Percentiles rank a stretch among this genome's conserved stretches.
phyloP scores from a whole-genome alignment of 176 grass and related monocot species.

The Puya raimondii region DNA sequence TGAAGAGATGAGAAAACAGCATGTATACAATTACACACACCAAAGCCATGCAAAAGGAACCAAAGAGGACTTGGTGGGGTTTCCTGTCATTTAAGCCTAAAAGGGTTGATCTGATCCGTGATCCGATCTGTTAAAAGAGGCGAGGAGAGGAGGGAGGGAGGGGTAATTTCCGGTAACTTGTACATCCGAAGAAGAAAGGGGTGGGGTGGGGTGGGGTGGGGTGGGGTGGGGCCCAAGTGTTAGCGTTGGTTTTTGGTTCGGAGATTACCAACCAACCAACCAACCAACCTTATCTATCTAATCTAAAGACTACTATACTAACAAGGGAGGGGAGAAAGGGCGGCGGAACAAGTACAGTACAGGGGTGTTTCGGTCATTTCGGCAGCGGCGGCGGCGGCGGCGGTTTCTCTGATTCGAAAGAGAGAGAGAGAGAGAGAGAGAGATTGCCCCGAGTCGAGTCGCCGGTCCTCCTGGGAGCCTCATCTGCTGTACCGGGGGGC shows the following conservation, averaged over 20 bases:
- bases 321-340: too few relatives aligned
- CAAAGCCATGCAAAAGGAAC: neutral
- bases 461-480: too few relatives aligned
- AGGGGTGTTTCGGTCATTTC: constrained; percentile 37
- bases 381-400: constrained; percentile 6
- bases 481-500: neutral
- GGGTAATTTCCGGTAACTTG: neutral
- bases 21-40: constrained; percentile 68
- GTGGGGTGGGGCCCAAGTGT: too few relatives aligned
- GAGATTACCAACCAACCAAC: neutral
- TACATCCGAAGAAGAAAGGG: neutral
- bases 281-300: too few relatives aligned
- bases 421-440: too few relatives aligned
- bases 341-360: too few relatives aligned
- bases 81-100: neutral
- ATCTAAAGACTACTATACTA: too few relatives aligned
- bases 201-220: too few relatives aligned
- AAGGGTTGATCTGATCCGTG: neutral
- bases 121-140: neutral
- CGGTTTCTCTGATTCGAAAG: neutral
- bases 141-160: neutral
- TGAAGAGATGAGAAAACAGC: constrained; percentile 37
- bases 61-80: neutral
- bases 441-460: too few relatives aligned
- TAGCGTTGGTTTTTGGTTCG: neutral